Base-by-base conservation (phyloP, 2,329 filamentous ascomycete genomes). In the Trichoderma aggressivum region DNA sequence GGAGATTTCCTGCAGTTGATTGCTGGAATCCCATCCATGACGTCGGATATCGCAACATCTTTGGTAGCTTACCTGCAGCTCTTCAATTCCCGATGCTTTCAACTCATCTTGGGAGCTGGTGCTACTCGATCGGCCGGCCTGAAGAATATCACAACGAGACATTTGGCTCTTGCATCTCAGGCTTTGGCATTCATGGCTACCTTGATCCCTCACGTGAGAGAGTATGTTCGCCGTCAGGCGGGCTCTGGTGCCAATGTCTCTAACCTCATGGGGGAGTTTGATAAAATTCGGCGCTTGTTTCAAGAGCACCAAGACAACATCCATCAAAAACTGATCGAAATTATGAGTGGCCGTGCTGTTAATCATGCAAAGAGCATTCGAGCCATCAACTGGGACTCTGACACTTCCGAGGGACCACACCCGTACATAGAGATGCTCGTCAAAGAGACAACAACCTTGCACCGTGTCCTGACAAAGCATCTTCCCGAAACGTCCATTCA, bases 71-170 rank as follows among this genome's bases (percentile, higher is more conserved):
- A 97, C 78, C 86, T 98, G 16, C 93, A 96, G 74, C 86, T 97
- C 5, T 99, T 98, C 86, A 98, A 99, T 80, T 98, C 94, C 3
- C 91, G 96, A 24, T 94, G 94, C 71, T 97, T 92, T n/a, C 96
- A 99, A 79, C 88, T 99, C 71, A 98, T 99, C 74, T 89, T 99
- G 7, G 96, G 96, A 1, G 96, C 96, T 1, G 96, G 96, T 5
- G 96, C 96, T 5, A 98, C 93, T 6, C 87, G 90, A 43, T 94
- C 92, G 28, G 96, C 94, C 1, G 95, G 95, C 0, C 85, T 99
- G 24, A 97, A 94, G 80, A 98, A 98, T 77, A 99, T 99, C 79
- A 97, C 93, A 0, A 97, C 96, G 0, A 96, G 96, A 76, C 95
- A 99, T 81, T 87, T 99, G 2, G 94, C 96, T 0, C 89, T 98